phyloP scores from a whole-genome alignment of 768 basidiomycete species.

The Amanita pallidorosea region DNA sequence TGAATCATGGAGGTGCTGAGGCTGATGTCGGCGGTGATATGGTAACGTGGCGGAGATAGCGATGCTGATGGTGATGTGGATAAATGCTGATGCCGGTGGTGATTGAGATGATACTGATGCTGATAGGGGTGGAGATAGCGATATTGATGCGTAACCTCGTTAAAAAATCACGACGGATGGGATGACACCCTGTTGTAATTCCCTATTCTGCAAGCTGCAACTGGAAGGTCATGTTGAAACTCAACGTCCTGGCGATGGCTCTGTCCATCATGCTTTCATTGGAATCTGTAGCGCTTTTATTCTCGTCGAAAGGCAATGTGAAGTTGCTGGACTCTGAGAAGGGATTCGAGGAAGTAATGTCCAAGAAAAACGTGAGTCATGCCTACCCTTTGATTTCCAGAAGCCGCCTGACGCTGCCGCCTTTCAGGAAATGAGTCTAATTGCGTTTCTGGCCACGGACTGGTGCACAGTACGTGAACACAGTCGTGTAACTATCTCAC shows the following conservation, averaged over 20 bases:
- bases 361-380: constrained; percentile 53
- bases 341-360: constrained; percentile 58
- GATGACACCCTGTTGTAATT: too few relatives aligned
- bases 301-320: constrained; percentile 42
- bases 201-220: background rate
- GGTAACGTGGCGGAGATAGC: too few relatives aligned
- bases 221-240: constrained; percentile 21
- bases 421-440: constrained; percentile 56
- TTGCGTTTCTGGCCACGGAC: constrained; percentile 81
- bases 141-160: too few relatives aligned
- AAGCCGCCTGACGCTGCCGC: background rate
- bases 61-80: too few relatives aligned
- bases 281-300: constrained; percentile 35
- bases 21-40: too few relatives aligned
- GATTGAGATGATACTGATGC: too few relatives aligned
- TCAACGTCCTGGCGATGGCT: constrained; percentile 22
- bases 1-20: too few relatives aligned
- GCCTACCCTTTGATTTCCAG: background rate
- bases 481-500: background rate
- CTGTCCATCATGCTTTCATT: constrained; percentile 33
- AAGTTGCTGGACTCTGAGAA: constrained; percentile 59
- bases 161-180: too few relatives aligned
- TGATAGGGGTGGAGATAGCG: too few relatives aligned
- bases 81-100: too few relatives aligned
- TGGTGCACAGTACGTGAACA: constrained; percentile 70